These are phyloP conservation scores for Penicillium sp. DNA, from an alignment of 2,329 filamentous ascomycete species.

Conservation along the genomic window DNA sequence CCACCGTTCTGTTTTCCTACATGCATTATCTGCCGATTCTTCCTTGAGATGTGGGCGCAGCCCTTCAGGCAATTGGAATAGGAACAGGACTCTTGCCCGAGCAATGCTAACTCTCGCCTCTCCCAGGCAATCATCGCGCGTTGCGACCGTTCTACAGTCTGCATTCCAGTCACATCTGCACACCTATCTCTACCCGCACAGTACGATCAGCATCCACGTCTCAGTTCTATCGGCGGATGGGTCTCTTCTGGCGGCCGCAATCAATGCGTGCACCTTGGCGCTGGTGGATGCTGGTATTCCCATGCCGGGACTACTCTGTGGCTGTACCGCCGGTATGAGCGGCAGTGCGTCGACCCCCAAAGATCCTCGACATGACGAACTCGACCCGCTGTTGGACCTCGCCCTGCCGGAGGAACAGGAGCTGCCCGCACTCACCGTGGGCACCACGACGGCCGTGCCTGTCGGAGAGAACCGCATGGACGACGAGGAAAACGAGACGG, in stretches of 20 bases:
- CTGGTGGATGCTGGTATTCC: slow-evolving; percentile 93
- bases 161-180: slow-evolving; percentile 76
- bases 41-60: too few species aligned
- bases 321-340: slow-evolving; percentile 77
- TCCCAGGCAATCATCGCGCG: slow-evolving; percentile 63
- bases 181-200: slow-evolving; percentile 84
- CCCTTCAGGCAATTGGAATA: too few species aligned
- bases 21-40: too few species aligned
- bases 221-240: slow-evolving; percentile 90
- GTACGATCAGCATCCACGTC: slow-evolving; percentile 75
- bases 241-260: slow-evolving; percentile 78
- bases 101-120: slow-evolving; percentile 1
- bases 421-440: slow-evolving; percentile 82
- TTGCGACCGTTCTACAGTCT: slow-evolving; percentile 65
- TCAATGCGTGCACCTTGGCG: slow-evolving; percentile 89
- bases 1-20: background rate
- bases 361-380: slow-evolving; percentile 40
- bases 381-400: slow-evolving; percentile 46
- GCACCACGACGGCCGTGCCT: slow-evolving; percentile 53
- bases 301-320: slow-evolving; percentile 87
- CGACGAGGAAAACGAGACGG: slow-evolving; percentile 43
- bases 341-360: slow-evolving; percentile 43
- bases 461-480: slow-evolving; percentile 57
- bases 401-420: slow-evolving; percentile 60
- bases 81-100: background rate